Percentiles rank a stretch among this genome's conserved stretches.
Evolutionary conservation across 169 alveolate species (phyloP).

Genomic region (Plasmodium cynomolgi): DNA sequence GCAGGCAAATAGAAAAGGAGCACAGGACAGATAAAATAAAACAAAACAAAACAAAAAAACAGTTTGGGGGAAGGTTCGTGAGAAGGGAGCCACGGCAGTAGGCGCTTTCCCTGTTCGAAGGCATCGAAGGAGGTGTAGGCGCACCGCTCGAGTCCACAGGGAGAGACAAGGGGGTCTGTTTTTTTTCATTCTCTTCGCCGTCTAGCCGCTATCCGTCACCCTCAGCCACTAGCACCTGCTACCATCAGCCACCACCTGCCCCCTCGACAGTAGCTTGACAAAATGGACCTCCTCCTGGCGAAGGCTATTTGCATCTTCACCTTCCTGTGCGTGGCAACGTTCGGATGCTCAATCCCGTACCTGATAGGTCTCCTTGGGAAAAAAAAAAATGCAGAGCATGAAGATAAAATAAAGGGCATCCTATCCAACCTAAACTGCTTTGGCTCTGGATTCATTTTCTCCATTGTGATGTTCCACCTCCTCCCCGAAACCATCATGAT

Average conservation of each 20-base stretch:
- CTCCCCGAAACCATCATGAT: constrained; percentile 48
- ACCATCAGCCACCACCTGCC: not conserved
- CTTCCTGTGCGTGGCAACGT: constrained; percentile 47
- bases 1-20: not conserved
- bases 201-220: not conserved
- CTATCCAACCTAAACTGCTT: constrained; percentile 51
- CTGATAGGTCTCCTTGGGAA: constrained; percentile 27
- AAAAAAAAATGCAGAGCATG: constrained; percentile 7
- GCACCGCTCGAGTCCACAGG: not conserved
- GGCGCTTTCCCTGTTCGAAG: not conserved
- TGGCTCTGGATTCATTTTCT: constrained; percentile 69
- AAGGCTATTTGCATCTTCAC: constrained; percentile 51
- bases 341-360: constrained; percentile 53
- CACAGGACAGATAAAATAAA: not conserved
- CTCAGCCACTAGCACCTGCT: not conserved
- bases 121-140: not conserved
- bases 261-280: not conserved
- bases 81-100: not conserved
- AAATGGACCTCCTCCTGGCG: constrained; percentile 47
- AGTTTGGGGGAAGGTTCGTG: not conserved
- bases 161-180: not conserved
- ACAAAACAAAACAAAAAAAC: not conserved
- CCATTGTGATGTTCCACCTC: constrained; percentile 61
- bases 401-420: constrained; percentile 9
- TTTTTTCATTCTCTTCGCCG: not conserved